Evolutionary conservation across 2,329 filamentous ascomycete species (phyloP), one percentile per base, ranked within the genome.

Genomic region (Aspergillus cejpii): DNA sequence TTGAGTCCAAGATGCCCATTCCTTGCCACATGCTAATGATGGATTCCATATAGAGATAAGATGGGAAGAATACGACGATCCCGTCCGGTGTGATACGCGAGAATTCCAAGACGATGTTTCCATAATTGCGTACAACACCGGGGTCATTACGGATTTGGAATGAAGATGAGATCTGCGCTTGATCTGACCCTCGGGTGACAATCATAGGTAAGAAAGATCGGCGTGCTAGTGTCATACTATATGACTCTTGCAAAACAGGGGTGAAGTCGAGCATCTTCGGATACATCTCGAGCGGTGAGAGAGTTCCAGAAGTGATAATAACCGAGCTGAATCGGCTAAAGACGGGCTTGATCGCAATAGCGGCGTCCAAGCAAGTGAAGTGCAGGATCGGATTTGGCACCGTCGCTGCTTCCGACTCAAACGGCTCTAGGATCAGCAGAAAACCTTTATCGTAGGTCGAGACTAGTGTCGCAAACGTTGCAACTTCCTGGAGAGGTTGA

Each of bases 1-100:
- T 89, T 63, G 92, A 86, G 68, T 98, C 92, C 27, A 98, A 74
- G 51, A 97, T 95, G 20, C 89, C 89, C 90, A 97, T 97, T 44
- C 88, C 89, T 66, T 98, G 92, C 92, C 92, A 98, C 82, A 95
- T 95, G 64, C 85, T 91, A 64, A 98, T 96, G 64, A 97, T 97
- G 41, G 85, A 92, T 64, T 98, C 92, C 92, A 98, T 97, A 71
- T 98, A 98, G 1, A 98, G 78, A 59, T 98, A 98, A 0, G 89
- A 95, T 0, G 92, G 94, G 65, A 98, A 98, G 74, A 98, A 98
- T 29, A 98, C 92, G n/a, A 98, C 92, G 67, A 98, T 83, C 24
- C 92, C 92, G 59, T 98, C 92, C 0, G 92, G 94, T 0, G 92
- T 98, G 53, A 97, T 83, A 65, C 91, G 94, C 43, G 89, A 87